Conservation (phyloP, 2,329 filamentous ascomycete species). For the Sordariomycetes sp. region DNA sequence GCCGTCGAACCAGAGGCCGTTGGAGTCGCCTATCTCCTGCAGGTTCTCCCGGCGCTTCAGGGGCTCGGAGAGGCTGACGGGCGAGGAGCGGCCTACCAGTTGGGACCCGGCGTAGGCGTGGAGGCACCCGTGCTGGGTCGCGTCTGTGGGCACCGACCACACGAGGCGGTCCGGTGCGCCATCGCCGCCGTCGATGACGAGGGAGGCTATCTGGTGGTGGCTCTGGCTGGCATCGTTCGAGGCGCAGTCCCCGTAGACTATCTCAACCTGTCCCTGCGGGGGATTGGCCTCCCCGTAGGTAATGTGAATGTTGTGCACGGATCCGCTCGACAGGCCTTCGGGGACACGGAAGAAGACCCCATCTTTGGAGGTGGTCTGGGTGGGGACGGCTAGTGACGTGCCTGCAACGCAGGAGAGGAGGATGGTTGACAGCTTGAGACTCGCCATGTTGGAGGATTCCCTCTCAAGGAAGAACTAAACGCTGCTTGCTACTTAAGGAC, state of each 20-base stretch:
- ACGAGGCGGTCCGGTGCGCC: conserved; percentile 11
- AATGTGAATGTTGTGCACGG: conserved; percentile 12
- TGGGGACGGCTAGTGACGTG: background rate
- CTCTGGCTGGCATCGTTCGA: conserved; percentile 8
- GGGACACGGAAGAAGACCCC: conserved; percentile 5
- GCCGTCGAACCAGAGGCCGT: conserved; percentile 53
- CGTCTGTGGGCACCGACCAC: conserved; percentile 11
- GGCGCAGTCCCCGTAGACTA: conserved; percentile 12
- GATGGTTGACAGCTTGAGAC: background rate
- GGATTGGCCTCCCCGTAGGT: conserved; percentile 6
- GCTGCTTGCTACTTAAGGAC: too few relatives aligned
- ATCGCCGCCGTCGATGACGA: conserved; percentile 9
- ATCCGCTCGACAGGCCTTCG: conserved; percentile 1
- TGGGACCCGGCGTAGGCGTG: conserved; percentile 24
- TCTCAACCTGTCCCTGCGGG: conserved; percentile 7
- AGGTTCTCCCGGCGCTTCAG: conserved; percentile 6
- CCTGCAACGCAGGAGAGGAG: conserved; percentile 3
- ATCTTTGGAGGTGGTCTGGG: background rate
- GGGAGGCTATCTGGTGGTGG: conserved; percentile 9
- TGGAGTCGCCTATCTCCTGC: conserved; percentile 15
- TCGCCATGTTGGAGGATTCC: conserved; percentile 1
- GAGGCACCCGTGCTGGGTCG: conserved; percentile 24
- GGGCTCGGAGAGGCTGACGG: conserved; percentile 16
- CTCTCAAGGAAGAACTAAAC: too few relatives aligned
- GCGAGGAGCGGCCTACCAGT: conserved; percentile 21